Evolutionary conservation across 345 rosid species (phyloP).

Genomic region (Boechera divaricarpa): DNA sequence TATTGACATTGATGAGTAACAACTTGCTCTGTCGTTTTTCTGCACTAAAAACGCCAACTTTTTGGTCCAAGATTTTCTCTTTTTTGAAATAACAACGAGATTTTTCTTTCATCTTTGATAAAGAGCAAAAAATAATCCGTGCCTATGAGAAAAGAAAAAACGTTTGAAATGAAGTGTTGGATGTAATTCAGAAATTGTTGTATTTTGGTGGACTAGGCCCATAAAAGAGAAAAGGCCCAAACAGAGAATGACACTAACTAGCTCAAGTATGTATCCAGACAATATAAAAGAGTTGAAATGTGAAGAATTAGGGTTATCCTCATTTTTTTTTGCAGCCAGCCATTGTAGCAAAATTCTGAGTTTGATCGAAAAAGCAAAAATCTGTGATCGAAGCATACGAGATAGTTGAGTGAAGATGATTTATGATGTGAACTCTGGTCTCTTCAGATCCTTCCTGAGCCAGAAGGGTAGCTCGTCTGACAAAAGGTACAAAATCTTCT

Average conservation of each 20-base stretch:
- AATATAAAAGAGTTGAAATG: constrained; percentile 27
- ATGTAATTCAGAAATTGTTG: background rate
- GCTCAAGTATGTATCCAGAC: constrained; percentile 6
- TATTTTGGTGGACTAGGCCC: constrained; percentile 17
- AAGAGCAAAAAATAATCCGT: background rate
- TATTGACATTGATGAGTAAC: constrained; percentile 1
- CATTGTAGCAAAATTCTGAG: constrained; percentile 5
- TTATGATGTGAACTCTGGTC: constrained; percentile 94
- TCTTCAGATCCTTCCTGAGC: constrained; percentile 94
- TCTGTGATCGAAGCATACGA: background rate
- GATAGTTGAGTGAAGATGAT: constrained; percentile 58
- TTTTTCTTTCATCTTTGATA: background rate
- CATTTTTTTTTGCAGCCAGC: constrained; percentile 21
- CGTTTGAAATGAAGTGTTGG: background rate
- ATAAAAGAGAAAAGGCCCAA: constrained; percentile 13
- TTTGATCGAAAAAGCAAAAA: background rate
- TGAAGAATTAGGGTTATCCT: constrained; percentile 19
- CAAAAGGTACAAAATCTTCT: constrained; percentile 60
- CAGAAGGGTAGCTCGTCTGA: constrained; percentile 93
- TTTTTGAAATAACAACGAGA: no score
- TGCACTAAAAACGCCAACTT: constrained; percentile 8
- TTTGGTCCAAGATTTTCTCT: background rate
- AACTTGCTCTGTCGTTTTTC: constrained; percentile 5
- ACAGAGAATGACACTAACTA: background rate
- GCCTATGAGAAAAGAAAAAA: background rate